Base-by-base conservation (phyloP, 495 filamentous ascomycete genomes). In the Penicillium paradoxum region DNA sequence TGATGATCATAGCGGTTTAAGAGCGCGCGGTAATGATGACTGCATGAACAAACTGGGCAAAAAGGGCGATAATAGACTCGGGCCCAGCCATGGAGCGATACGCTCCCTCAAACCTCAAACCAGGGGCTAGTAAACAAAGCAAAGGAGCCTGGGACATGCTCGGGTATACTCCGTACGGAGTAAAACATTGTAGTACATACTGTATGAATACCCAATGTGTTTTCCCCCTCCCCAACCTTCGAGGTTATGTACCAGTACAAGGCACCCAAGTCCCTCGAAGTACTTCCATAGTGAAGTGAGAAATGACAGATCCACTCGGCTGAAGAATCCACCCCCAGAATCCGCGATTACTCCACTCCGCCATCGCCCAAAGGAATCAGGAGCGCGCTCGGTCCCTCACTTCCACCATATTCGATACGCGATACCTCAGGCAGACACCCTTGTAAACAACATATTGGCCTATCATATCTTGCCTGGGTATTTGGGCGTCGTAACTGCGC, bases 1-100 rank as follows among this genome's bases (percentile, higher is more conserved):
- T 6, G 3, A 17, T 29, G 17, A 8, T 17, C 5, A 30, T n/a
- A n/a, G n/a, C n/a, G 27, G 25, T 10, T 42, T n/a, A 0, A 21
- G 10, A 9, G 15, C 14, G 1, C n/a, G n/a, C 30, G 14, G 50
- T 45, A 29, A 52, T 45, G n/a, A 52, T 52, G 22, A 37, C 39
- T 15, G 14, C 77, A 51, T 60, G 74, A n/a, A 10, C 62, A 79
- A 1, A n/a, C 36, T 38, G 25, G 0, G 8, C 1, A 15, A 15
- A 10, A 3, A 9, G 32, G 2, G 48, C 1, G 18, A 51, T 6
- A 6, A 6, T 43, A 33, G 39, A 24, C 30, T 8, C 3, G 19
- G 5, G 4, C 17, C 9, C 24, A 38, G 11, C 15, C 38, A 49
- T 14, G 9, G 11, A 14, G 34, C 34, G 32, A 38, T 11, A 15